Evolutionary conservation across 2,329 filamentous ascomycete genomes (phyloP).

Genomic region (Claviceps cyperi): DNA sequence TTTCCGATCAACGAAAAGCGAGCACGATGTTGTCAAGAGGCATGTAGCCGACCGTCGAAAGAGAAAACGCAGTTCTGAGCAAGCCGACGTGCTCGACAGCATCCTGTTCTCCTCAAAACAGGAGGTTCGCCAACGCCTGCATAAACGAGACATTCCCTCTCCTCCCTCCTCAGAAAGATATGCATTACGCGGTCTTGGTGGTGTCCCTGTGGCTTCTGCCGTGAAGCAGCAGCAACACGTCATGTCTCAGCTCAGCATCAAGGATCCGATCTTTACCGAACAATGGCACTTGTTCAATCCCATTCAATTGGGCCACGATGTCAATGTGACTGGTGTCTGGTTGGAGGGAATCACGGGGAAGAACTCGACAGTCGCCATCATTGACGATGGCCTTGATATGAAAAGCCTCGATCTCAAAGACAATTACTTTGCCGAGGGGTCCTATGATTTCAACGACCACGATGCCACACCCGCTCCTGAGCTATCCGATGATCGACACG

Average conservation of each 20-base stretch:
- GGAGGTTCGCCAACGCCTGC: constrained; percentile 32
- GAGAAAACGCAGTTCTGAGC: constrained; percentile 43
- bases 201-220: constrained; percentile 22
- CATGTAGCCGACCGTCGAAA: constrained; percentile 40
- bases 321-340: constrained; percentile 95
- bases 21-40: constrained; percentile 42
- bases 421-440: constrained; percentile 88
- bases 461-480: constrained; percentile 63
- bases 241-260: constrained; percentile 54
- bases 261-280: constrained; percentile 79
- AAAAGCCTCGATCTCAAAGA: constrained; percentile 80
- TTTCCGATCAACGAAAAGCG: constrained; percentile 57
- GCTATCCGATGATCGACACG: constrained; percentile 76
- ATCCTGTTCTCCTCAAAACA: constrained; percentile 72
- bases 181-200: constrained; percentile 8
- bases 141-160: constrained; percentile 35
- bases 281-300: constrained; percentile 95
- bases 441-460: constrained; percentile 91
- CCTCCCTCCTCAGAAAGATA: constrained; percentile 15
- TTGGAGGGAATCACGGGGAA: constrained; percentile 77
- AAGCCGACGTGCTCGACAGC: constrained; percentile 49
- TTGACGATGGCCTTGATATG: constrained; percentile 95
- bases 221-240: constrained; percentile 45
- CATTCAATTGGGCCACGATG: constrained; percentile 67
- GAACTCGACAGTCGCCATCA: constrained; percentile 80